These are phyloP conservation scores for Podospora sp. DNA, from an alignment of 495 filamentous ascomycete species.

Conservation along the genomic window DNA sequence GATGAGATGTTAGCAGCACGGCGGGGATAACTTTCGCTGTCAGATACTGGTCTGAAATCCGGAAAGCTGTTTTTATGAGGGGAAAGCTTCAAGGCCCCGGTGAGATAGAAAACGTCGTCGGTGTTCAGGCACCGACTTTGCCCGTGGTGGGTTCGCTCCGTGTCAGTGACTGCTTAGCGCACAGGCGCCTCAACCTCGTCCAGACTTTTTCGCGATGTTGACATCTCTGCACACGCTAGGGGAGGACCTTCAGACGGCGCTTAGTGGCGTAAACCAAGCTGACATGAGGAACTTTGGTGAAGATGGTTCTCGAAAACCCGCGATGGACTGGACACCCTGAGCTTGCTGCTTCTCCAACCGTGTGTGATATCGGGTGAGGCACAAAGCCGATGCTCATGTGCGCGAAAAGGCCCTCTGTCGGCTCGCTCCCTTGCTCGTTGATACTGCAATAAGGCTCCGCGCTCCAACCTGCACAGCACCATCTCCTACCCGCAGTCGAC, in stretches of 20 bases:
- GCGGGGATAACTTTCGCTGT: not conserved
- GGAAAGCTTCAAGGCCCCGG: not conserved
- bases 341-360: not conserved
- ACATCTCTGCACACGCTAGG: too few species aligned
- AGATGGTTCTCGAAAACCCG: not conserved
- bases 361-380: not conserved
- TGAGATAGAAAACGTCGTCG: not conserved
- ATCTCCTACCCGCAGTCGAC: not conserved
- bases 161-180: too few species aligned
- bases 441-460: too few species aligned
- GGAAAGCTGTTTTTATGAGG: not conserved
- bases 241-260: not conserved
- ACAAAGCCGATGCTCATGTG: not conserved
- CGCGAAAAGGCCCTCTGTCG: not conserved
- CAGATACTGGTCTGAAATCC: not conserved
- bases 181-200: too few species aligned
- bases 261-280: not conserved
- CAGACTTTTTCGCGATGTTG: too few species aligned
- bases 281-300: conserved; percentile 1
- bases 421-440: too few species aligned
- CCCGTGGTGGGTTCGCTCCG: too few species aligned
- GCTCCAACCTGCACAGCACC: not conserved
- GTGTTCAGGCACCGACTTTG: too few species aligned
- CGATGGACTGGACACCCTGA: not conserved
- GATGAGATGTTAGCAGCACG: not conserved